Conservation (phyloP, 1,284 basidiomycete species). For the Caloboletus firmus region DNA sequence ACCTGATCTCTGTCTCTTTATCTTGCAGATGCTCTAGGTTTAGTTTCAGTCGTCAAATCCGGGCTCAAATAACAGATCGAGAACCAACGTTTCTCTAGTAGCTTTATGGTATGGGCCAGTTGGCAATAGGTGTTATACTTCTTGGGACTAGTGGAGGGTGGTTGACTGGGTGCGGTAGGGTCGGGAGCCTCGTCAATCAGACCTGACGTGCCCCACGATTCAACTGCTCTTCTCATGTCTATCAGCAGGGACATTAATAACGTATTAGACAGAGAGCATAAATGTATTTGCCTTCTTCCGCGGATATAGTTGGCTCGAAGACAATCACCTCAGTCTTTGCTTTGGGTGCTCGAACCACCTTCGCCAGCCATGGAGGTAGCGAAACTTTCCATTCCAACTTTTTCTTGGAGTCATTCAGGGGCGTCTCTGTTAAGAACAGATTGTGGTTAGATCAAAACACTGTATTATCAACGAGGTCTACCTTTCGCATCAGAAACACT, state of each 20-base stretch:
- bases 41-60: neutral
- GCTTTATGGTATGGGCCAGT: neutral
- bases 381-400: neutral
- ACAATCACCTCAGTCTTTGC: neutral
- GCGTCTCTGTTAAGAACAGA: neutral
- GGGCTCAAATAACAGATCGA: neutral
- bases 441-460: neutral
- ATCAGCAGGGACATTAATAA: neutral
- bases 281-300: neutral
- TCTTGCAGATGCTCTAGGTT: neutral
- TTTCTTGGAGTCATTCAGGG: neutral
- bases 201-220: neutral
- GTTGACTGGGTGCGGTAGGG: neutral
- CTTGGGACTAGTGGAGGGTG: neutral
- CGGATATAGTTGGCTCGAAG: neutral
- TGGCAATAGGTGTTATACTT: conserved; percentile 4
- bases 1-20: conserved; percentile 1
- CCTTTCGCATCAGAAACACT: neutral
- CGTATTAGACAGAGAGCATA: no score
- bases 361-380: neutral
- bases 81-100: conserved; percentile 2
- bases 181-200: neutral
- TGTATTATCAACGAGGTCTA: neutral
- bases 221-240: conserved; percentile 7
- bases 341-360: neutral